Evolutionary conservation across 257 asterid species (phyloP).

Genomic region (Fraxinus americana): DNA sequence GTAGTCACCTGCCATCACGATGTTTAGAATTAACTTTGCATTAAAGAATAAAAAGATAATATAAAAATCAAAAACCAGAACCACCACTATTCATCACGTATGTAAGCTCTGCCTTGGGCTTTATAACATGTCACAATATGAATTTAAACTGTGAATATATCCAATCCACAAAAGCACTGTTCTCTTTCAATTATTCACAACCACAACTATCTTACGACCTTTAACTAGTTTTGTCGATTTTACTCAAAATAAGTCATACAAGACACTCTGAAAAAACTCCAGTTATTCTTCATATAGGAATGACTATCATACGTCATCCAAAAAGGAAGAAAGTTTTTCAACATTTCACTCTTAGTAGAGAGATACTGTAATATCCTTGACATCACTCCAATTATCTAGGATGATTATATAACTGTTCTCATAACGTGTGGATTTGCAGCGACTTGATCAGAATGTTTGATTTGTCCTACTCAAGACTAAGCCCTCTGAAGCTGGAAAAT

Average conservation of each 20-base stretch:
- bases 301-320: too few species aligned
- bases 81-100: background rate
- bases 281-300: background rate
- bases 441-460: background rate
- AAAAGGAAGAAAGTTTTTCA: background rate
- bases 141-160: background rate
- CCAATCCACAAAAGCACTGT: background rate
- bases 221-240: background rate
- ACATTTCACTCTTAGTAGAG: background rate
- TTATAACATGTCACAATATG: background rate
- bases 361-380: background rate
- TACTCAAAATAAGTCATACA: background rate
- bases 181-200: background rate
- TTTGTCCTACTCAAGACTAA: background rate
- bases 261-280: background rate
- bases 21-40: slow-evolving; percentile 28
- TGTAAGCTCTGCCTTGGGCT: background rate
- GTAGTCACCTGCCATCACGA: slow-evolving; percentile 73
- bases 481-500: too few species aligned
- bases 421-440: background rate
- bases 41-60: slow-evolving; percentile 11
- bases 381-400: background rate
- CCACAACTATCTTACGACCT: background rate
- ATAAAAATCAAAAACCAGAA: background rate
- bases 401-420: too few species aligned